These are phyloP conservation scores for Trametes villosa DNA, from an alignment of 768 basidiomycete genomes.

Conservation along the genomic window DNA sequence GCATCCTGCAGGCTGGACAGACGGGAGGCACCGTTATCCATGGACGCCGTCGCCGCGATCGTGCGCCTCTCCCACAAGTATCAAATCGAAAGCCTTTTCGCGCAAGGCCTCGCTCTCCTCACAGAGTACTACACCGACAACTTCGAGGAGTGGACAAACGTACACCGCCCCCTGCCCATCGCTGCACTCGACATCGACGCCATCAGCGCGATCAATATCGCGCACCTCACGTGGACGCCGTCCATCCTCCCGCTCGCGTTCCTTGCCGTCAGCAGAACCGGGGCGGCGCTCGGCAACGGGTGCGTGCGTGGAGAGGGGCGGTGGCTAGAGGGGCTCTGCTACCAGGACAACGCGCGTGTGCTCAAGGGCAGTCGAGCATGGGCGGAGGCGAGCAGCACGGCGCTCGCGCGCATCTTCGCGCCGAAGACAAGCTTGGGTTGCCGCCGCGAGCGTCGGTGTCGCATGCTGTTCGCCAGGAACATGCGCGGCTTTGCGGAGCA, in stretches of 20 bases:
- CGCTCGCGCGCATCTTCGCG: neutral
- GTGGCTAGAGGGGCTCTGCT: neutral
- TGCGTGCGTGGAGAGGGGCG: neutral
- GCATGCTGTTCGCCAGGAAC: no score
- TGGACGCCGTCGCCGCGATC: constrained; percentile 1
- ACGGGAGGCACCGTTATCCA: neutral
- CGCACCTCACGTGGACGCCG: constrained; percentile 12
- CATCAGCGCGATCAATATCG: constrained; percentile 15
- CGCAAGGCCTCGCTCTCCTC: constrained; percentile 8
- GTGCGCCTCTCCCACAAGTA: constrained; percentile 23
- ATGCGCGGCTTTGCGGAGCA: no score
- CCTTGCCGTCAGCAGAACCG: neutral
- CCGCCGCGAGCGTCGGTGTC: no score
- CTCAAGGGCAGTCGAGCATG: neutral
- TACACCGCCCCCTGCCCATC: neutral
- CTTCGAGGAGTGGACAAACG: constrained; percentile 10
- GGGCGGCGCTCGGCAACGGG: neutral
- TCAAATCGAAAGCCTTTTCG: constrained; percentile 7
- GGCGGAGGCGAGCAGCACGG: neutral
- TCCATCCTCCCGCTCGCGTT: constrained; percentile 19
- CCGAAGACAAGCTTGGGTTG: neutral
- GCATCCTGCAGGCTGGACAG: neutral
- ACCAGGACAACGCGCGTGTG: neutral
- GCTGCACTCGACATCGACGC: neutral
- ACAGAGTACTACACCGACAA: constrained; percentile 8